Evolutionary conservation across 139 green algal genomes (phyloP), one percentile per base, ranked within the genome.

Genomic region (Chlorella vulgaris): DNA sequence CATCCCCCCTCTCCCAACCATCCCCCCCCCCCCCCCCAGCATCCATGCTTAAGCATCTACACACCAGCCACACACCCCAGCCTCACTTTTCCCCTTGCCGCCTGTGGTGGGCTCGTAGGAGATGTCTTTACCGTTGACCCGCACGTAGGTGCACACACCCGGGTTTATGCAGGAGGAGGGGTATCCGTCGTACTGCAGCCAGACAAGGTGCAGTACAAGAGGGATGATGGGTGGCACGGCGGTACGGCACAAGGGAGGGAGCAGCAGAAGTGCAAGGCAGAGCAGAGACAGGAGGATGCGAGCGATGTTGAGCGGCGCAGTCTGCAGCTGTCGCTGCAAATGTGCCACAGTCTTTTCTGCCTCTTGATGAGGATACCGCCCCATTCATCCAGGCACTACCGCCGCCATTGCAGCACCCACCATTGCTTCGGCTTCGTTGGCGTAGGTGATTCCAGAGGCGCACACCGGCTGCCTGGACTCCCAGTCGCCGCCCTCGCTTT

Each of bases 41-140:
- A 58, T 15, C 47, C 47, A 58, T 15, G 13, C 47, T 15, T 58
- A 24, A 15, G 10, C 15, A 24, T 15, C 47, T 29, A 22, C 22
- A 13, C 63, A 61, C 28, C 18, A 26, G 28, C n/a, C 2, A 26
- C 5, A 6, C 28, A 26, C 2, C 3, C 4, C 2, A 1, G 4
- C 38, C 62, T 71, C 69, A 76, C 67, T 74, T 42, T 76, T 70
- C 22, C 66, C 66, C 58, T 84, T 84, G 58, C 78, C 78, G 60
- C 78, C 78, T 55, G 78, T 84, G 60, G 78, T 84, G 19, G 78
- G 69, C 33, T 66, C 39, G 21, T 19, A 78, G 15, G 21, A 38
- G 24, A 71, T 42, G 31, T 7, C 19, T 28, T 69, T n/a, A 43
- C 68, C 66, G 24, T 58, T 21, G 0, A 28, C 7, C 5, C 24